These are phyloP conservation scores for Kwoniella dejecticola DNA, from an alignment of 768 basidiomycete genomes.

Conservation along the genomic window DNA sequence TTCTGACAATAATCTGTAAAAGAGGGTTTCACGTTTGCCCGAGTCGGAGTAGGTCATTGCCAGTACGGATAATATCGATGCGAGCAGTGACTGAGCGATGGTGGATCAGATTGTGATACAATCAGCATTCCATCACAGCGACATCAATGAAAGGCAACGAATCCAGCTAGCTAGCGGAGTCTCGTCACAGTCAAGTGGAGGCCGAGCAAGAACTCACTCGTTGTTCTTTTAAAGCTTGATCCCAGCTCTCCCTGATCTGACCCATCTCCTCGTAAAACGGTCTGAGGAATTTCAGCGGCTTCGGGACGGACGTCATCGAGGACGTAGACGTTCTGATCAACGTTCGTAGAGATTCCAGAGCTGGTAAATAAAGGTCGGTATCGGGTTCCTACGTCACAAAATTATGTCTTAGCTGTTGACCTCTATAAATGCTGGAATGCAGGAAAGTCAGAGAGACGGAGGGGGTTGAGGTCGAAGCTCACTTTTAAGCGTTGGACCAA, in stretches of 20 bases:
- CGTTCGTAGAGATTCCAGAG: conserved; percentile 88
- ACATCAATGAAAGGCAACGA: too few species aligned
- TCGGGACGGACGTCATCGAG: conserved; percentile 98
- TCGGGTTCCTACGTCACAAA: conserved; percentile 73
- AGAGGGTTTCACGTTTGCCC: conserved; percentile 90
- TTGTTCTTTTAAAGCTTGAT: conserved; percentile 63
- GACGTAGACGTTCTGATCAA: conserved; percentile 95
- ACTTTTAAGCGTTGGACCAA: conserved; percentile 91
- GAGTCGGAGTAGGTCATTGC: conserved; percentile 99
- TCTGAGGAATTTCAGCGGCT: conserved; percentile 95
- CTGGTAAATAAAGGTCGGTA: conserved; percentile 78
- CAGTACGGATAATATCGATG: conserved; percentile 94
- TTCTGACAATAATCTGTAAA: conserved; percentile 82
- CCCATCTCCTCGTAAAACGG: conserved; percentile 88
- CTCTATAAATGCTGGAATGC: not conserved
- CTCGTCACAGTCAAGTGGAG: too few species aligned
- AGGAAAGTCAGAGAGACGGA: conserved; percentile 2
- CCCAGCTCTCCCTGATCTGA: conserved; percentile 73
- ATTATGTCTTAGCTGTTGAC: not conserved
- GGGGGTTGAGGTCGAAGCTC: conserved; percentile 36
- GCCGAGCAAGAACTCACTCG: too few species aligned
- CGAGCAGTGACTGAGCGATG: conserved; percentile 74
- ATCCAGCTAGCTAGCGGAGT: too few species aligned
- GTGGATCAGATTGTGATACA: not conserved
- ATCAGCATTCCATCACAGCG: too few species aligned